phyloP scores from a whole-genome alignment of 805 yeast species.

The Metschnikowia matae region DNA sequence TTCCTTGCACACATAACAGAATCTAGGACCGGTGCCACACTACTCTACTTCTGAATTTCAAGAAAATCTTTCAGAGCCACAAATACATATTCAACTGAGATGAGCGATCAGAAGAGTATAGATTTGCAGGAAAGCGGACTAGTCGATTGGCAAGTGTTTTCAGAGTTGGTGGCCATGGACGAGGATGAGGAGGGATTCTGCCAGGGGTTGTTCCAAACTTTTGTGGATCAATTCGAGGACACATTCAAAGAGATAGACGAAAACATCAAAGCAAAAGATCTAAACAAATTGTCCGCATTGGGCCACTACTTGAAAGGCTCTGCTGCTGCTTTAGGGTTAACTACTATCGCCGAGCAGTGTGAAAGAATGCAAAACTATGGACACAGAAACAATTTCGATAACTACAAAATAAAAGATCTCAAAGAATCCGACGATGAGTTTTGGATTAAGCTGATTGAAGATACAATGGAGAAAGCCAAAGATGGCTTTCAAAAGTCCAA shows the following conservation, averaged over 20 bases:
- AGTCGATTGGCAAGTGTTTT: conserved; percentile 84
- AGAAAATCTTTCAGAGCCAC: neutral
- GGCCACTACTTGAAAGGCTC: conserved; percentile 96
- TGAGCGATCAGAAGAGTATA: conserved; percentile 16
- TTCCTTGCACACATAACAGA: conserved; percentile 1
- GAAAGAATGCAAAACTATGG: conserved; percentile 93
- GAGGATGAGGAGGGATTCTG: conserved; percentile 94
- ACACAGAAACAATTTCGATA: conserved; percentile 42
- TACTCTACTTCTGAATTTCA: neutral
- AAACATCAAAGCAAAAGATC: conserved; percentile 43
- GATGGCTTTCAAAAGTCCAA: conserved; percentile 49
- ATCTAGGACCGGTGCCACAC: neutral
- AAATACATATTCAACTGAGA: neutral
- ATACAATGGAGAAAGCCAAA: conserved; percentile 51
- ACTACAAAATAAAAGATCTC: conserved; percentile 21
- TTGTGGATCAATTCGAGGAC: conserved; percentile 81
- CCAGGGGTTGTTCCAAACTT: conserved; percentile 69
- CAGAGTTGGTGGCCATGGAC: conserved; percentile 90
- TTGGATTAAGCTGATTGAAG: conserved; percentile 44
- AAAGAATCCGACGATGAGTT: conserved; percentile 27
- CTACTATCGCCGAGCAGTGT: conserved; percentile 78
- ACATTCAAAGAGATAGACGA: conserved; percentile 71
- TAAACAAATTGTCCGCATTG: conserved; percentile 60
- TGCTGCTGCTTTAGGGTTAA: conserved; percentile 88
- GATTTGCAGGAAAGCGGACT: conserved; percentile 52